Evolutionary conservation across 2,329 filamentous ascomycete species (phyloP).

Genomic region (Clonostachys rhizophaga): DNA sequence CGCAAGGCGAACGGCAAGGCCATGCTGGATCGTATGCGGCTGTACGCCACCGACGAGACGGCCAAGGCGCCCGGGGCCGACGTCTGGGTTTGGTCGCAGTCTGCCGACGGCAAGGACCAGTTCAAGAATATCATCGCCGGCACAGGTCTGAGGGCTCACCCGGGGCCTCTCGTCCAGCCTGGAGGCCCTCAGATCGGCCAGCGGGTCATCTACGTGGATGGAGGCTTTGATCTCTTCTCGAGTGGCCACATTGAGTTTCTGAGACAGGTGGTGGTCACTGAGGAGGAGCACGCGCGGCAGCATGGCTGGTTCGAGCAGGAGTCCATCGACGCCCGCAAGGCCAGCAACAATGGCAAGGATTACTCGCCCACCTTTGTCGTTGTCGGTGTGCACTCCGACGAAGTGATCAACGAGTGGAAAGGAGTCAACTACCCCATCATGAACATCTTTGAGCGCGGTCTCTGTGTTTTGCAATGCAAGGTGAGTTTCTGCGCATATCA

Average conservation of each 20-base stretch:
- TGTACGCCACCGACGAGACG: constrained; percentile 85
- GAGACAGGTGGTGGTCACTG: constrained; percentile 66
- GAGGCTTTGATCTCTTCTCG: constrained; percentile 94
- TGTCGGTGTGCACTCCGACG: constrained; percentile 89
- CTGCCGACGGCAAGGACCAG: constrained; percentile 45
- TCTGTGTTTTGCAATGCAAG: constrained; percentile 93
- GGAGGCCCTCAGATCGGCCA: constrained; percentile 66
- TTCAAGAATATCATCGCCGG: constrained; percentile 70
- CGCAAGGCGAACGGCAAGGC: constrained; percentile 55
- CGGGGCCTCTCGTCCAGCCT: constrained; percentile 11
- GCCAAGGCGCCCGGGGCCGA: constrained; percentile 74
- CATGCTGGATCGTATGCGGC: constrained; percentile 72
- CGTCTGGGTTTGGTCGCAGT: constrained; percentile 76
- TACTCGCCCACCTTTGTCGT: constrained; percentile 85
- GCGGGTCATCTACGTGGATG: constrained; percentile 89
- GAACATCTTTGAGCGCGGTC: constrained; percentile 95
- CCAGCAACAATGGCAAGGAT: constrained; percentile 51
- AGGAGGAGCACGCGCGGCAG: constrained; percentile 62
- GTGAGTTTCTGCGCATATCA: constrained; percentile 39
- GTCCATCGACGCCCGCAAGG: constrained; percentile 56
- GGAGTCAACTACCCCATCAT: constrained; percentile 98
- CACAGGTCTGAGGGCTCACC: constrained; percentile 50
- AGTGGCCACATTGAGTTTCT: constrained; percentile 97
- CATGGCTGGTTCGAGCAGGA: constrained; percentile 72
- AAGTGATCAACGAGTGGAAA: constrained; percentile 94